These are phyloP conservation scores for Phialocephala sp. DNA, from an alignment of 2,329 filamentous ascomycete species.

Conservation along the genomic window DNA sequence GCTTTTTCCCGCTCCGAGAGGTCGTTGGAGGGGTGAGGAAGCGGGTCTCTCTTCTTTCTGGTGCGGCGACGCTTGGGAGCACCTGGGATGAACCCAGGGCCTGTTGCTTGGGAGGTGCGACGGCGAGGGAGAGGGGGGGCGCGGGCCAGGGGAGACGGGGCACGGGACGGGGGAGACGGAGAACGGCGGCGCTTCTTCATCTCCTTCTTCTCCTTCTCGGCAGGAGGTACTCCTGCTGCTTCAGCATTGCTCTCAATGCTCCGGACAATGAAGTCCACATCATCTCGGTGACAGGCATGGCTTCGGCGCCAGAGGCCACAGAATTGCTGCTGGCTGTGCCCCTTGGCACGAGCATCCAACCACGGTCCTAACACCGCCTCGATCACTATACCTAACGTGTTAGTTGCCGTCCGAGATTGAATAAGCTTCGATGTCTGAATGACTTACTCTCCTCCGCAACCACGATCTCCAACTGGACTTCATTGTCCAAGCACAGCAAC, in stretches of 20 bases:
- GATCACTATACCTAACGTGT: background rate
- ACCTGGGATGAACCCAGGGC: background rate
- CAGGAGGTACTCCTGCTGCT: background rate
- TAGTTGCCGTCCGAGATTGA: background rate
- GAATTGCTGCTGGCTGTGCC: background rate
- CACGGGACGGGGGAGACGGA: background rate
- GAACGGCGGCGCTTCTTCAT: background rate
- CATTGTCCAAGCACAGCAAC: background rate
- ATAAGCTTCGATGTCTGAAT: background rate
- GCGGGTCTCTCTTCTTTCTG: background rate
- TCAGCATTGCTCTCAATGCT: background rate
- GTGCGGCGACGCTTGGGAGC: background rate
- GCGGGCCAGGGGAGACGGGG: background rate
- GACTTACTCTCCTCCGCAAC: background rate
- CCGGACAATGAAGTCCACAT: background rate
- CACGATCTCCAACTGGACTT: background rate
- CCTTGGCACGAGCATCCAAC: background rate
- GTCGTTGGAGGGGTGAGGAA: background rate
- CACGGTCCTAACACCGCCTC: background rate
- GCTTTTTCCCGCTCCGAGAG: background rate
- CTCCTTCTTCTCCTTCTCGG: background rate
- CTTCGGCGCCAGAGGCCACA: background rate
- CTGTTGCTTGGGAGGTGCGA: background rate
- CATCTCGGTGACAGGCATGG: background rate
- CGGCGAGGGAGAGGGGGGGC: background rate